Evolutionary conservation across 495 filamentous ascomycete species (phyloP).

Genomic region (Penicillium macrosclerotiorum): DNA sequence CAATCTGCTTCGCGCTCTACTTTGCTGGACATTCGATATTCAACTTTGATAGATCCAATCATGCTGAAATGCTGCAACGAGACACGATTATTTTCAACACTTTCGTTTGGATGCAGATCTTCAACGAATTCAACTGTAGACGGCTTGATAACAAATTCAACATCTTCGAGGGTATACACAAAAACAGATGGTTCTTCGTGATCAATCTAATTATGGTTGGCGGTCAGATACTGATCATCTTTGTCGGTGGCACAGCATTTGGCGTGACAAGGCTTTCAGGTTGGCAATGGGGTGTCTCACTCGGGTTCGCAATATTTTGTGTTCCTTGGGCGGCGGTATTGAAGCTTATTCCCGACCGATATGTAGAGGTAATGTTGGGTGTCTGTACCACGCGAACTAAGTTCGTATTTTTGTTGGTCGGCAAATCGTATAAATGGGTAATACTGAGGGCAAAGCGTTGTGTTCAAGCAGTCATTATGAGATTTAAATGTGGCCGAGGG

Average conservation of each 20-base stretch:
- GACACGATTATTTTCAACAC: constrained; percentile 86
- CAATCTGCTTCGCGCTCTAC: constrained; percentile 73
- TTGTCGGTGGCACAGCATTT: constrained; percentile 71
- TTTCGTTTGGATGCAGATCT: constrained; percentile 98
- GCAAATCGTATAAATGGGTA: too few species aligned
- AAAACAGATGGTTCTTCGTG: constrained; percentile 76
- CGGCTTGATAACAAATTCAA: constrained; percentile 87
- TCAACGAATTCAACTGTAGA: constrained; percentile 93
- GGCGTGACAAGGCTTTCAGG: constrained; percentile 70
- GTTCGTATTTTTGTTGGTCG: too few species aligned
- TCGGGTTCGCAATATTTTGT: too few species aligned
- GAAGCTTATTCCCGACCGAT: too few species aligned
- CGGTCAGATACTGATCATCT: constrained; percentile 78
- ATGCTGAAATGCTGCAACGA: constrained; percentile 43
- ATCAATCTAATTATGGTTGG: constrained; percentile 79
- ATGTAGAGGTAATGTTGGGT: too few species aligned
- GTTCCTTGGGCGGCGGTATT: too few species aligned
- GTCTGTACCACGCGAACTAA: too few species aligned
- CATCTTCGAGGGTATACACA: constrained; percentile 76
- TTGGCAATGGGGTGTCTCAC: too few species aligned
- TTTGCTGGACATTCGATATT: constrained; percentile 66
- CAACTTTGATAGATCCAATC: constrained; percentile 37
- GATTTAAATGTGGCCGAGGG: too few species aligned
- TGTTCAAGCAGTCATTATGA: too few species aligned
- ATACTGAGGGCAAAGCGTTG: too few species aligned